Base-by-base conservation (phyloP, 148 eudicot species). In the Silene uniflora region DNA sequence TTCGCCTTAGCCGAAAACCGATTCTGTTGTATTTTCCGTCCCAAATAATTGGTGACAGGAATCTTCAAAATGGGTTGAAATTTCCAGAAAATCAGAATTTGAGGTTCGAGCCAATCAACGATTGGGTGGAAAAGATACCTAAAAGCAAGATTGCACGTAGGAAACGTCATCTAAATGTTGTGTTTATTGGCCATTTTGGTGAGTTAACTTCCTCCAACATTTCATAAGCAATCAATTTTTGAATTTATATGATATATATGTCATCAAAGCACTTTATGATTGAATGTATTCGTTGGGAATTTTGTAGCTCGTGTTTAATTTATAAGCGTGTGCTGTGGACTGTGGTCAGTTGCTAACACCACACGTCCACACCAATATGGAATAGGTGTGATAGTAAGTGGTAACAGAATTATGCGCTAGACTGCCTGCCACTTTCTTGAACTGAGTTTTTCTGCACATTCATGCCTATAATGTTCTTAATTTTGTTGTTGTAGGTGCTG, bases 161-260 rank as follows among this genome's bases (percentile, higher is more conserved):
- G 78, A 95, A 96, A 82, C 85, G 99, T 2, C 99, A 96, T 75
- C 74, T 92, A 85, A 92, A 92, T 88, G 98, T 87, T 12, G 99
- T 96, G 47, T 96, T 93, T 68, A 96, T 96, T 83, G 99, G 99
- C 73, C 99, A 96, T 77, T 98, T 96, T 80, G 99, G 99, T 95
- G 86, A 70, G 97, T 83, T 71, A 27, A 27, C 29, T 10, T 44
- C 19, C 24, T 73, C 24, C 68, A 1, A 52, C 39, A 65, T 24
- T 55, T 25, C 21, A 19, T 4, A 46, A 19, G 29, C 17, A 10
- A 21, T 12, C 56, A 21, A 22, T 12, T 47, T 1, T 21, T 47
- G 35, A 24, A 47, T 52, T 8, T 70, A 17, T 46, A 1, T 69
- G 19, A 5, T 10, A 18, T 32, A 7, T 27, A 27, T n/a, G 17